A percentile compares a stretch with the other conserved stretches of the same genome.
Conservation (phyloP, 2,329 filamentous ascomycete species). For the Penicillium polonicum region DNA sequence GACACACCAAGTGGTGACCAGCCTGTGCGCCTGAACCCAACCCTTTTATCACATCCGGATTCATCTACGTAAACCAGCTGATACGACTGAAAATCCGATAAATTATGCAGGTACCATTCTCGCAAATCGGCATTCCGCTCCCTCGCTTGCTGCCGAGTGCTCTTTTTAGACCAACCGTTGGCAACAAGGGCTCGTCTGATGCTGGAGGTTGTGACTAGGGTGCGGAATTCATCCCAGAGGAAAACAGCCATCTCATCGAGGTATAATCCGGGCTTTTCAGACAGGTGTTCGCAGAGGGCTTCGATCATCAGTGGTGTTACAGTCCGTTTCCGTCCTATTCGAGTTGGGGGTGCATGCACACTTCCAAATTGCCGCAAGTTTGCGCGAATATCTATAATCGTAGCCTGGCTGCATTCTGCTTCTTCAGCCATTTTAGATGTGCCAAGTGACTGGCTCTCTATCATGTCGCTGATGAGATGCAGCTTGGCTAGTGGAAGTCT, state of each 20-base stretch:
- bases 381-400: neutral
- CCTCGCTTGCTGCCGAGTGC: too few species aligned
- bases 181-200: constrained; percentile 11
- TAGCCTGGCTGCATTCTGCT: neutral
- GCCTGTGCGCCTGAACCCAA: too few species aligned
- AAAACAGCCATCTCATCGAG: neutral
- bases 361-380: too few species aligned
- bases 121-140: too few species aligned
- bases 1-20: too few species aligned
- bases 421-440: constrained; percentile 1
- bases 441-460: neutral
- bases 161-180: too few species aligned
- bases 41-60: too few species aligned
- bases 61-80: too few species aligned
- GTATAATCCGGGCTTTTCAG: neutral
- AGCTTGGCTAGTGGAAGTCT: neutral
- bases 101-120: too few species aligned
- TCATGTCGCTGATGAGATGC: neutral
- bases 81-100: too few species aligned
- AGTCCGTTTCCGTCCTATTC: neutral
- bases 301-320: neutral
- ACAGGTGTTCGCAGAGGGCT: neutral
- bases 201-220: constrained; percentile 20
- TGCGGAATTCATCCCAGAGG: neutral
- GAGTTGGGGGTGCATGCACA: neutral